Percentiles rank a stretch among this genome's conserved stretches.
Evolutionary conservation across 2,329 filamentous ascomycete species (phyloP).

Genomic region (Trichoderma atrobrunneum): DNA sequence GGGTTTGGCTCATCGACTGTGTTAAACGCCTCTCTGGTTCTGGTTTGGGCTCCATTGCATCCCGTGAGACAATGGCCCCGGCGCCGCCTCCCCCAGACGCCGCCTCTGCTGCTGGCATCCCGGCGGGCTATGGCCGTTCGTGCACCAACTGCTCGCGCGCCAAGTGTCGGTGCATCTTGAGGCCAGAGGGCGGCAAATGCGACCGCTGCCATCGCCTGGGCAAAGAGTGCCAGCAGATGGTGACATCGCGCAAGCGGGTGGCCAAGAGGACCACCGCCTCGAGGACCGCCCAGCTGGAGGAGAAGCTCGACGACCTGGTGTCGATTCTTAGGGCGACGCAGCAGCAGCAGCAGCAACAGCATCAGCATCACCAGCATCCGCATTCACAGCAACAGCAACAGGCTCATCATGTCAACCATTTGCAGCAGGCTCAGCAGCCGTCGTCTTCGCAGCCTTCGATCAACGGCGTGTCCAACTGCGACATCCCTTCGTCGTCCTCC

Average conservation of each 20-base stretch:
- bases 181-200: conserved; percentile 33
- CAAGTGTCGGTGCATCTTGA: conserved; percentile 49
- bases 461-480: background rate
- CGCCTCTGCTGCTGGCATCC: conserved; percentile 24
- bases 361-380: conserved; percentile 4
- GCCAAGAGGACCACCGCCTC: conserved; percentile 34
- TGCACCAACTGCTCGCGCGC: conserved; percentile 47
- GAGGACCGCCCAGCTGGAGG: conserved; percentile 46
- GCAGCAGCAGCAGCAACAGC: conserved; percentile 20
- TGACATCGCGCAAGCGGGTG: conserved; percentile 39
- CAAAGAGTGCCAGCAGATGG: conserved; percentile 47
- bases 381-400: conserved; percentile 15
- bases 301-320: conserved; percentile 49
- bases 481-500: background rate
- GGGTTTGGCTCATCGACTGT: background rate
- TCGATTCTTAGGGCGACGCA: conserved; percentile 41
- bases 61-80: conserved; percentile 8
- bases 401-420: conserved; percentile 5
- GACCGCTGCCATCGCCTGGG: conserved; percentile 45
- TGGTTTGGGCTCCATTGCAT: background rate
- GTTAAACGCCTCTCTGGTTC: background rate
- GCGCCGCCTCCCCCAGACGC: conserved; percentile 15
- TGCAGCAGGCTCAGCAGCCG: conserved; percentile 13
- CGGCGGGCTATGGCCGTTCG: conserved; percentile 43
- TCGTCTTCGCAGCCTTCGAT: conserved; percentile 20